Evolutionary conservation across 1,139 yeast genomes (phyloP), one percentile per base, ranked within the genome.

Genomic region (Yamadazyma diospyri): DNA sequence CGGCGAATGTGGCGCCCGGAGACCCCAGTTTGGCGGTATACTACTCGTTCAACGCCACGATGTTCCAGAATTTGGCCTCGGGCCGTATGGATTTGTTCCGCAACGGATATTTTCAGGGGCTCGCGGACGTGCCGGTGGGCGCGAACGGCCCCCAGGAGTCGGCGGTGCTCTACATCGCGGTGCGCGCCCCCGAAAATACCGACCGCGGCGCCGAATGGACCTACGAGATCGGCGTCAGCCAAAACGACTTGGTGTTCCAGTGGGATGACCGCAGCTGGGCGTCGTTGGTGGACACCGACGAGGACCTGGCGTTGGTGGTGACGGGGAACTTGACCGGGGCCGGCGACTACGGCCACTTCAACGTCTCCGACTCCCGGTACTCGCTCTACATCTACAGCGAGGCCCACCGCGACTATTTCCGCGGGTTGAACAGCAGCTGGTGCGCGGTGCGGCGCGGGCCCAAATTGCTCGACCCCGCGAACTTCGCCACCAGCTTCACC

Each of bases 141-240:
- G 32, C 39, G 7, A 43, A 40, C 12, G 45, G 42, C 7, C 32
- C 24, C 25, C 37, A 43, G 15, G 47, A 43, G 22, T 30, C 52
- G 1, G 6, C 20, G 20, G 56, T 58, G 10, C 50, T 78, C 16
- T 77, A 74, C 45, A 64, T 78, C 8, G 72, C 75, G 1, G 72
- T 76, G 2, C 42, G 60, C 12, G 69, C 76, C 2, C 73, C 78
- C 0, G 64, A 63, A 35, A 64, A 69, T 42, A 50, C 59, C 5
- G 55, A 61, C 29, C 42, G 45, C 17, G 44, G 61, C 2, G 73
- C 68, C 11, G 35, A 45, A 4, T 80, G 87, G 83, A 46, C 61
- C 5, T 84, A 82, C 47, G 77, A 80, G 51, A 57, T 88, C 22
- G 92, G 88, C 2, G 73, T 79, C 3, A 83, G 92, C 1, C 82